These are phyloP conservation scores for Malus hybrid DNA, from an alignment of 331 rosid genomes.

Conservation along the genomic window DNA sequence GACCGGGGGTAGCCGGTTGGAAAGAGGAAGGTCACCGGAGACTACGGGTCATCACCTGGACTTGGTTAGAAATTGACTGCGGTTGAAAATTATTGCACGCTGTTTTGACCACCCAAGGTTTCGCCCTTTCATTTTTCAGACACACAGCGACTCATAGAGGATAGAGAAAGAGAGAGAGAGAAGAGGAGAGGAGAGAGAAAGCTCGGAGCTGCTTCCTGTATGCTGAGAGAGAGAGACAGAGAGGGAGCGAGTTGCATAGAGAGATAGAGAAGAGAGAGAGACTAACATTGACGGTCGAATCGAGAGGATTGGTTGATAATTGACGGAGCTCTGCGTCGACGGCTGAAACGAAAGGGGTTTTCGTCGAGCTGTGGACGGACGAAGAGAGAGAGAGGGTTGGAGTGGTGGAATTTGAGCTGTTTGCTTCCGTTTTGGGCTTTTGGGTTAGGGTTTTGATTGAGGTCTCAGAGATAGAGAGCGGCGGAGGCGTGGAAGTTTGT, in stretches of 20 bases:
- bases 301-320: slow-evolving; percentile 1
- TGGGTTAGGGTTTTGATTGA: neutral
- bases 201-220: slow-evolving; percentile 11
- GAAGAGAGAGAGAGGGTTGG: neutral
- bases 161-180: neutral
- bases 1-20: slow-evolving; percentile 39
- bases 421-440: neutral
- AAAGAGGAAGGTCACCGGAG: slow-evolving; percentile 10
- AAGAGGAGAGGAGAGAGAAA: neutral
- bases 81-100: slow-evolving; percentile 52
- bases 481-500: neutral
- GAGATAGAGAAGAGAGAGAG: neutral
- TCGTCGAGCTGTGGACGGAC: neutral
- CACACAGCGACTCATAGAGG: slow-evolving; percentile 5
- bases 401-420: neutral
- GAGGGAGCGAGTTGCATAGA: slow-evolving; percentile 7
- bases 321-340: neutral
- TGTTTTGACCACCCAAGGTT: slow-evolving; percentile 53
- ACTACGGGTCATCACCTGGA: slow-evolving; percentile 13
- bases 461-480: slow-evolving; percentile 1
- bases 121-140: slow-evolving; percentile 27
- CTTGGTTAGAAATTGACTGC: slow-evolving; percentile 50
- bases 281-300: slow-evolving; percentile 1
- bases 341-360: neutral
- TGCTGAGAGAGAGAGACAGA: neutral